phyloP scores from a whole-genome alignment of 352 stramenopile species.

The Globisporangium takayamanum region DNA sequence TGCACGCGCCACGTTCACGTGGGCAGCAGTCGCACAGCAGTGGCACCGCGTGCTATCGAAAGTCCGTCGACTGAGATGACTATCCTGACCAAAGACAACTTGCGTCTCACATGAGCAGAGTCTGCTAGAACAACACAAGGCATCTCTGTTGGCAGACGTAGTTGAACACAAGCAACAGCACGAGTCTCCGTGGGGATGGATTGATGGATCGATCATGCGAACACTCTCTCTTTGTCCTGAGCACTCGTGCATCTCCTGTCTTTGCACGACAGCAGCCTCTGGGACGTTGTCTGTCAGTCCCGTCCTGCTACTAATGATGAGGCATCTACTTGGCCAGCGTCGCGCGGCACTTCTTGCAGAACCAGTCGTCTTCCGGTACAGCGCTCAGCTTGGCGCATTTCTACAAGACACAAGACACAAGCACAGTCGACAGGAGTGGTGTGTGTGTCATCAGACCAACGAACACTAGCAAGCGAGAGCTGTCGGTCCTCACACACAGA shows the following conservation, averaged over 20 bases:
- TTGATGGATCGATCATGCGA: too few species aligned
- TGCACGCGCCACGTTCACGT: conserved; percentile 43
- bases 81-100: too few species aligned
- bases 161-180: too few species aligned
- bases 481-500: neutral
- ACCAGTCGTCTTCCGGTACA: conserved; percentile 86
- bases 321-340: neutral
- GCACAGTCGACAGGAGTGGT: neutral
- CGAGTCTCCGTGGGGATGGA: too few species aligned
- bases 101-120: too few species aligned
- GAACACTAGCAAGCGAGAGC: neutral
- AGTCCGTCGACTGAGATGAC: neutral
- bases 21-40: conserved; percentile 42
- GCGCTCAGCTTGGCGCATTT: conserved; percentile 79
- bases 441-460: neutral
- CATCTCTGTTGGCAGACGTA: too few species aligned
- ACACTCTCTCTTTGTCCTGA: too few species aligned
- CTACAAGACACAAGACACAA: conserved; percentile 23
- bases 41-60: conserved; percentile 35
- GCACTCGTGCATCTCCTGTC: too few species aligned
- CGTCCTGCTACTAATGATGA: too few species aligned
- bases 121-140: too few species aligned
- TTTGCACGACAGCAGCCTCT: too few species aligned
- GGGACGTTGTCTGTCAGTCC: too few species aligned
- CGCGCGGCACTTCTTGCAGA: conserved; percentile 70